Evolutionary conservation across 805 yeast genomes (phyloP).

Genomic region (Lachancea lanzarotensis): DNA sequence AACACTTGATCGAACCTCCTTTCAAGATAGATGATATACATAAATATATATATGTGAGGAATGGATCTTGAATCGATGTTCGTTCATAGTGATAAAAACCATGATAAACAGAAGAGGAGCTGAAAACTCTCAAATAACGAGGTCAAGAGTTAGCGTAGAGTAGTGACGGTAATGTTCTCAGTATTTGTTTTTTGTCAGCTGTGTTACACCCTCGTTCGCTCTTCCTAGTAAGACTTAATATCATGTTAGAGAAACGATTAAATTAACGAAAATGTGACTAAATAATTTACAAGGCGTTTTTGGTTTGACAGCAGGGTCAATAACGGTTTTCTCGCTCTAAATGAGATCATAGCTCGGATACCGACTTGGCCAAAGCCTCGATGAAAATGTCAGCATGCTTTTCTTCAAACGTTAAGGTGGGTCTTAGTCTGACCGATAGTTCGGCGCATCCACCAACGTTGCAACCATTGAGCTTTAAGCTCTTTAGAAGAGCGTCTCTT

Average conservation of each 20-base stretch:
- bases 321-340: not conserved
- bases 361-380: slow-evolving; percentile 34
- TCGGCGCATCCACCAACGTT: slow-evolving; percentile 69
- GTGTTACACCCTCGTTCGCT: too few relatives aligned
- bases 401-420: slow-evolving; percentile 53
- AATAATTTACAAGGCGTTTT: not conserved
- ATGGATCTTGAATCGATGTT: not conserved
- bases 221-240: not conserved
- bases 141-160: too few relatives aligned
- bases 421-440: slow-evolving; percentile 53
- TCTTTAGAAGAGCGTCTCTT: slow-evolving; percentile 43
- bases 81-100: not conserved
- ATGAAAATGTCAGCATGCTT: slow-evolving; percentile 55
- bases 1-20: not conserved
- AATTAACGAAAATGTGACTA: not conserved
- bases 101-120: too few relatives aligned
- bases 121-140: too few relatives aligned
- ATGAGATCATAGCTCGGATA: slow-evolving; percentile 13
- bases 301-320: not conserved
- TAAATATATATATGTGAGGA: too few relatives aligned
- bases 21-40: too few relatives aligned
- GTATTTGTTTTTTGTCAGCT: too few relatives aligned
- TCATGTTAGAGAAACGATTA: not conserved
- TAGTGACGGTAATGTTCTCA: too few relatives aligned
- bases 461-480: slow-evolving; percentile 47